A percentile compares a stretch with the other conserved stretches of the same genome.
phyloP scores from a whole-genome alignment of 441 rosid genomes.

The Dalechampia spathulata region DNA sequence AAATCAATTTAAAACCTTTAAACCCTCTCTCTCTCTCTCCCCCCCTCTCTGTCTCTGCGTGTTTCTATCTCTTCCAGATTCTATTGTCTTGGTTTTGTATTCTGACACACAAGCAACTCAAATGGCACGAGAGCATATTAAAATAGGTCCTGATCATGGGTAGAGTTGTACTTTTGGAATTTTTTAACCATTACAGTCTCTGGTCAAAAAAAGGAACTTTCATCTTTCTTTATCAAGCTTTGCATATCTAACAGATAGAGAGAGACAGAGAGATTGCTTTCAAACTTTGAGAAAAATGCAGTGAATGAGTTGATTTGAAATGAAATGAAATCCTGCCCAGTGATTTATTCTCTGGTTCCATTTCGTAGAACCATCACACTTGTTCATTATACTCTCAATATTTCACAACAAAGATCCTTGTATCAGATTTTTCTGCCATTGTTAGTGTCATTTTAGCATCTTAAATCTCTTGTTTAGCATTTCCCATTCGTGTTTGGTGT shows the following conservation, averaged over 20 bases:
- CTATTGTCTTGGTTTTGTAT: conserved; percentile 26
- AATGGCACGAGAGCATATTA: conserved; percentile 25
- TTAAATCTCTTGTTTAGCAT: no score
- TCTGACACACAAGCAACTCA: conserved; percentile 36
- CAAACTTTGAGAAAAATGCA: neutral
- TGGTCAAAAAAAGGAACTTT: conserved; percentile 19
- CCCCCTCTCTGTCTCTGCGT: neutral
- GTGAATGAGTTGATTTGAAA: no score
- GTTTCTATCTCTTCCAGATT: conserved; percentile 13
- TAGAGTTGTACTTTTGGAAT: conserved; percentile 16
- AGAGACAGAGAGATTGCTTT: no score
- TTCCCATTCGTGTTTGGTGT: neutral
- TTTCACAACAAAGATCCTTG: no score
- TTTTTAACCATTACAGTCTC: conserved; percentile 15
- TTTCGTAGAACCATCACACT: no score
- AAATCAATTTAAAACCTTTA: conserved; percentile 16
- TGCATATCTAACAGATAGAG: no score
- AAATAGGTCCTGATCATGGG: conserved; percentile 21
- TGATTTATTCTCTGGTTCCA: no score
- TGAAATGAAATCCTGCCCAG: no score
- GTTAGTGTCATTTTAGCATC: no score
- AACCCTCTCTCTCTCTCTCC: conserved; percentile 11
- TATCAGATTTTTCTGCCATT: no score
- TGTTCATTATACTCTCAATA: no score
- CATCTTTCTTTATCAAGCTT: neutral